Evolutionary conservation across 495 filamentous ascomycete species (phyloP).

Genomic region (Talaromyces stipitatus): DNA sequence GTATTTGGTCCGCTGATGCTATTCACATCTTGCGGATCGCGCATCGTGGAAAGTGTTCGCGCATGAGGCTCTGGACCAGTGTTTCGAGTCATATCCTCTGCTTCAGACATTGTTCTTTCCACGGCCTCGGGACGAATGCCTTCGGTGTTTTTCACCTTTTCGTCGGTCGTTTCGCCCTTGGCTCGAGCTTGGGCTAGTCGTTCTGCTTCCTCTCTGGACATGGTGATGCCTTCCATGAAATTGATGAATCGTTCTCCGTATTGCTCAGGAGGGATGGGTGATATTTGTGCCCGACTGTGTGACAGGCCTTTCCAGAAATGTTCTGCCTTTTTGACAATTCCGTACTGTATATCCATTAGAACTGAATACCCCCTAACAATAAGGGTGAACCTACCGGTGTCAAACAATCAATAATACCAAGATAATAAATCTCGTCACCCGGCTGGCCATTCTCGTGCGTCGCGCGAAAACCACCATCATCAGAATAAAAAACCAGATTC

Average conservation of each 20-base stretch:
- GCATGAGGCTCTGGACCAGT: conserved; percentile 48
- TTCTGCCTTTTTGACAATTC: conserved; percentile 78
- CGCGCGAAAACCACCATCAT: conserved; percentile 89
- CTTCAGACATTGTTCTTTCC: conserved; percentile 39
- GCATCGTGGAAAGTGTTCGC: conserved; percentile 43
- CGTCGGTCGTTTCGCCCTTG: conserved; percentile 17
- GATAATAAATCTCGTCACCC: conserved; percentile 91
- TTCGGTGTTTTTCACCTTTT: conserved; percentile 26
- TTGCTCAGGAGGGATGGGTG: conserved; percentile 80
- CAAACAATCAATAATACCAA: conserved; percentile 95
- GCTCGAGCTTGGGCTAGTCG: conserved; percentile 46
- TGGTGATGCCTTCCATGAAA: conserved; percentile 87
- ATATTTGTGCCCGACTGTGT: conserved; percentile 74
- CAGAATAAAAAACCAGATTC: conserved; percentile 74
- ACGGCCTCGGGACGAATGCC: conserved; percentile 36
- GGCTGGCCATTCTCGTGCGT: conserved; percentile 83
- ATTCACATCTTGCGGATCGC: conserved; percentile 46
- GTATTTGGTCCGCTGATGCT: conserved; percentile 53
- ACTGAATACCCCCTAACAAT: no score
- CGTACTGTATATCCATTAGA: conserved; percentile 50
- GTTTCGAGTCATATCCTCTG: conserved; percentile 44
- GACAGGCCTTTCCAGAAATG: conserved; percentile 91
- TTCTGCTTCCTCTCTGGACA: conserved; percentile 74
- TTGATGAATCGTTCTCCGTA: conserved; percentile 93
- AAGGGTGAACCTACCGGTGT: conserved; percentile 60